Percentiles rank a stretch among this genome's conserved stretches.
phyloP scores from a whole-genome alignment of 2,329 filamentous ascomycete species.

The Neoascochyta sp. region DNA sequence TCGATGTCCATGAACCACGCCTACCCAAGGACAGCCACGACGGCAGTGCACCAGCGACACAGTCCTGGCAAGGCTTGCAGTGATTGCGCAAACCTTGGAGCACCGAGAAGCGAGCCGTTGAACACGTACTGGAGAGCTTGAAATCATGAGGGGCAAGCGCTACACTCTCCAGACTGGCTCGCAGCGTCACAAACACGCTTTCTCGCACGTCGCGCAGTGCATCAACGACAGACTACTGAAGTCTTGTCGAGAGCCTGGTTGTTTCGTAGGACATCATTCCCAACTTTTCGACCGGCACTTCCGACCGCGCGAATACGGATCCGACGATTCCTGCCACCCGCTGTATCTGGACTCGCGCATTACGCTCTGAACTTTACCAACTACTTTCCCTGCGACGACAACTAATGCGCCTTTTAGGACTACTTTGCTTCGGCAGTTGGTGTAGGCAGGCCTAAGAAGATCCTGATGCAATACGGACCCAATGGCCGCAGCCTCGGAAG shows the following conservation, averaged over 20 bases:
- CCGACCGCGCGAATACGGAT: slow-evolving; percentile 21
- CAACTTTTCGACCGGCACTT: slow-evolving; percentile 26
- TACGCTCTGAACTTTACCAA: slow-evolving; percentile 27
- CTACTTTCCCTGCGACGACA: slow-evolving; percentile 35
- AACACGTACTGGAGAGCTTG: slow-evolving; percentile 9
- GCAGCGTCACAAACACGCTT: slow-evolving; percentile 11
- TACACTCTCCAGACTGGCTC: slow-evolving; percentile 16
- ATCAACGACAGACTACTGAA: slow-evolving; percentile 7
- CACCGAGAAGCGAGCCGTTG: slow-evolving; percentile 13
- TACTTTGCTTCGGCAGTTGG: slow-evolving; percentile 88
- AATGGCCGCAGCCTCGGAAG: slow-evolving; percentile 88
- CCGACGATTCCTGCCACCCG: slow-evolving; percentile 14
- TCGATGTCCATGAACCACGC: slow-evolving; percentile 13
- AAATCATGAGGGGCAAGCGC: slow-evolving; percentile 14
- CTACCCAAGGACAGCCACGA: slow-evolving; percentile 12
- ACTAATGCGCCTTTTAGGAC: slow-evolving; percentile 82
- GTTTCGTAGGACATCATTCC: slow-evolving; percentile 15
- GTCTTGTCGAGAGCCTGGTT: slow-evolving; percentile 15
- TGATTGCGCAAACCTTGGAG: slow-evolving; percentile 7
- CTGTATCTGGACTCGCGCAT: slow-evolving; percentile 22
- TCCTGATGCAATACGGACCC: slow-evolving; percentile 88
- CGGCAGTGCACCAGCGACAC: slow-evolving; percentile 13
- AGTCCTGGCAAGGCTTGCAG: slow-evolving; percentile 12
- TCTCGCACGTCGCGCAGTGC: slow-evolving; percentile 5
- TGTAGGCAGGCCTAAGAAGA: slow-evolving; percentile 85